Evolutionary conservation across 2,329 filamentous ascomycete species (phyloP).

Genomic region (Ascochyta viciae-villosae): DNA sequence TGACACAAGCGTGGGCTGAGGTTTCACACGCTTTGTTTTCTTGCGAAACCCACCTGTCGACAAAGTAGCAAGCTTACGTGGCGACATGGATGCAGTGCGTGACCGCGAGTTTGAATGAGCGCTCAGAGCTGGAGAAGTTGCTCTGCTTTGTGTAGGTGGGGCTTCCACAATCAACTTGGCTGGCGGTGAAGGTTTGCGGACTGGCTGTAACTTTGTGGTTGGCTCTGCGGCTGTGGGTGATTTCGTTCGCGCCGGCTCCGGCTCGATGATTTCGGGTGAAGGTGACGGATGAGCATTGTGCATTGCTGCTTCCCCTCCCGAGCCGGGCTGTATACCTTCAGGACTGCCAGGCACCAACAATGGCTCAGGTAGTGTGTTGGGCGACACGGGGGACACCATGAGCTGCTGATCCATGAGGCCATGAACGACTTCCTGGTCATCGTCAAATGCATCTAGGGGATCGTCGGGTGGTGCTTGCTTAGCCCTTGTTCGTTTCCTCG

Average conservation of each 20-base stretch:
- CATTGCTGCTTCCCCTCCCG: background rate
- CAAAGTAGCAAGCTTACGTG: conserved; percentile 21
- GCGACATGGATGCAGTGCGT: conserved; percentile 20
- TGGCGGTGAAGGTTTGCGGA: conserved; percentile 7
- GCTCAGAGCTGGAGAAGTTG: conserved; percentile 12
- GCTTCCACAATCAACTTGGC: background rate
- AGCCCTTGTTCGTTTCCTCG: conserved; percentile 9
- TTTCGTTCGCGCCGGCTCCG: background rate
- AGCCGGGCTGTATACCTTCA: background rate
- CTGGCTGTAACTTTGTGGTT: conserved; percentile 1
- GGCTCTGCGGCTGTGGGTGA: background rate
- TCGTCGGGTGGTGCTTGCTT: conserved; percentile 14
- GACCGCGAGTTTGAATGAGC: conserved; percentile 13
- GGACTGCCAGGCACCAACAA: conserved; percentile 2
- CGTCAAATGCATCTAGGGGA: conserved; percentile 26
- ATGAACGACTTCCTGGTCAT: conserved; percentile 34
- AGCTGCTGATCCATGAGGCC: conserved; percentile 42
- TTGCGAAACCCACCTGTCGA: conserved; percentile 41
- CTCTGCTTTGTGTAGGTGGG: conserved; percentile 2
- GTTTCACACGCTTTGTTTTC: conserved; percentile 20
- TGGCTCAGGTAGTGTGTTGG: background rate
- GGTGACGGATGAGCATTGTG: background rate
- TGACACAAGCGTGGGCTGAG: background rate
- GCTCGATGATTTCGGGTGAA: conserved; percentile 2
- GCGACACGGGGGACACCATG: conserved; percentile 22